Evolutionary conservation across 2,329 filamentous ascomycete genomes (phyloP), one percentile per base, ranked within the genome.

Genomic region (Incumbomyces delicatus): DNA sequence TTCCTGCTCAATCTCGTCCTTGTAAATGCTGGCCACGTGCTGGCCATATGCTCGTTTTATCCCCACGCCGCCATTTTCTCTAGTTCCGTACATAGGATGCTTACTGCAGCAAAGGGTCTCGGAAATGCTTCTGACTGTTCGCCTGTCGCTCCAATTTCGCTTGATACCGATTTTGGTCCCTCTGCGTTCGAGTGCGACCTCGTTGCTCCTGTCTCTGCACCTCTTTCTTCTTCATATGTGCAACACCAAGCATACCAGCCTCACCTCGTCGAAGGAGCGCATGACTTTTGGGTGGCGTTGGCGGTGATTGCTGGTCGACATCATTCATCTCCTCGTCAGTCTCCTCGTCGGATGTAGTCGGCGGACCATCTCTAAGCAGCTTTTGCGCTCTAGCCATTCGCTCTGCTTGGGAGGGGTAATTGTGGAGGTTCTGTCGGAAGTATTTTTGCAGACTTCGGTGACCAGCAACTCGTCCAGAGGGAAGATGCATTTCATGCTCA

Each of bases 401-500:
- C 66, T 95, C 88, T 49, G 85, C 83, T 0, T 81, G 70, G 2
- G 85, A 81, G 1, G 88, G 88, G 63, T 95, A 83, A 64, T 80
- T 85, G 65, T 84, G 81, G 36, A 98, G 73, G 66, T 96, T 96
- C 69, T 98, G 92, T 50, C 87, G 82, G 70, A 81, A 98, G 68
- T 96, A 96, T 56, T 78, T 81, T 61, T 85, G 83, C 45, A 95
- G 69, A 6, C 87, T 92, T 40, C 92, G 80, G 64, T 98, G 92
- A 33, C 92, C 92, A 32, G 94, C 88, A 6, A 85, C 85, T 51
- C 85, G 83, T 44, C 92, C 92, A 3, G 85, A 87, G 1, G 92
- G 92, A 11, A 98, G 78, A 61, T 98, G 88, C 44, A 98, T 76
- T 65, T 96, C 92, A 59, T 87, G 89, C 37, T 98, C 92, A 57